Conservation (phyloP, 768 basidiomycete genomes). For the Epithele typhae region DNA sequence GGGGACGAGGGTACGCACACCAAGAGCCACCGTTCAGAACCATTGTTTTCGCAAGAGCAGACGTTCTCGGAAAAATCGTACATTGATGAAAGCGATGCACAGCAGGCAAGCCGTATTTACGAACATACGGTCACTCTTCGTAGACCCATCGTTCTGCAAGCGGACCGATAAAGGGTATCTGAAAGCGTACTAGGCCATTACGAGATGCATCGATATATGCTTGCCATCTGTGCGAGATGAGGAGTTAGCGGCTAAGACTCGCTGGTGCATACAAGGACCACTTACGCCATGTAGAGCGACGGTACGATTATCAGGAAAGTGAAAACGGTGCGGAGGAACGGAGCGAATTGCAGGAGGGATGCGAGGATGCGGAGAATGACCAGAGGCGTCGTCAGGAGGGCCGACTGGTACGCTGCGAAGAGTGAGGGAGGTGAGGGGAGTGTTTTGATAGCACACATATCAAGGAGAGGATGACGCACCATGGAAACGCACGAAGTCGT, state of each 20-base stretch:
- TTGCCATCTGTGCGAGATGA: conserved; percentile 31
- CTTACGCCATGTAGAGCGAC: conserved; percentile 55
- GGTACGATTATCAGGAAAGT: conserved; percentile 41
- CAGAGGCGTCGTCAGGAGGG: conserved; percentile 62
- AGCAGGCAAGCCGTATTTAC: no score
- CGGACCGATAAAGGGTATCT: conserved; percentile 58
- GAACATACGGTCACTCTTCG: conserved; percentile 41
- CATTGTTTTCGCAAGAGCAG: no score
- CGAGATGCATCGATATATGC: conserved; percentile 52
- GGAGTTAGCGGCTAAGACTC: neutral
- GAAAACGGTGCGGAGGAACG: conserved; percentile 46
- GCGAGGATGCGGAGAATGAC: conserved; percentile 51
- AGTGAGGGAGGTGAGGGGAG: no score
- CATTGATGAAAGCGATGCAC: no score
- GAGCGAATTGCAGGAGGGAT: conserved; percentile 48
- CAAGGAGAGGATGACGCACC: conserved; percentile 52
- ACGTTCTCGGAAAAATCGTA: no score
- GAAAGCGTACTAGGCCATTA: conserved; percentile 50
- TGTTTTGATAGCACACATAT: no score
- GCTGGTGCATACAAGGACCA: conserved; percentile 1
- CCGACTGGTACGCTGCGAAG: conserved; percentile 70
- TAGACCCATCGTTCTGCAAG: conserved; percentile 67
- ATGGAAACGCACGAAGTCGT: conserved; percentile 76
- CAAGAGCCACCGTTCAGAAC: no score
- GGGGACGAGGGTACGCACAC: no score